phyloP scores from a whole-genome alignment of 2,329 filamentous ascomycete genomes.

The Fonsecaea pugnacius region DNA sequence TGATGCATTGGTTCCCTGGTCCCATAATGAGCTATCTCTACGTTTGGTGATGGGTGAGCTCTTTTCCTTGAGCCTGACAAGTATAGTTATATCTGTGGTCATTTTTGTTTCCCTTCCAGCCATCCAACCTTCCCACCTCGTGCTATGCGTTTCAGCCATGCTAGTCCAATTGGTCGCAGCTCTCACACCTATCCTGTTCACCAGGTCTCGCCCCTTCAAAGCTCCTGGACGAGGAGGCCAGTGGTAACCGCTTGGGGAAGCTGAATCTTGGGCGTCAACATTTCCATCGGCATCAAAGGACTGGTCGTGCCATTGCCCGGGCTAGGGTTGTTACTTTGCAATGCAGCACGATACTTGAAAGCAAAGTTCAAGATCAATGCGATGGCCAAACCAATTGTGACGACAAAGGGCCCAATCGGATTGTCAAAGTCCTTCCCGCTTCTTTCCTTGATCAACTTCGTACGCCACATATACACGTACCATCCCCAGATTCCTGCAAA shows the following conservation, averaged over 20 bases:
- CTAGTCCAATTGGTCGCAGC: neutral
- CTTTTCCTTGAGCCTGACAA: neutral
- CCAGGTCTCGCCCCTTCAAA: neutral
- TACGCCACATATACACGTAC: conserved; percentile 74
- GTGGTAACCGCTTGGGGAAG: neutral
- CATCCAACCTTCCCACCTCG: neutral
- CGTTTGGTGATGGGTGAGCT: neutral
- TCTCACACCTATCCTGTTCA: neutral
- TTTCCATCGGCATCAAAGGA: neutral
- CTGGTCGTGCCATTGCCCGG: conserved; percentile 2
- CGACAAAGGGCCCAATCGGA: conserved; percentile 78
- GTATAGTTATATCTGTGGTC: neutral
- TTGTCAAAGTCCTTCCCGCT: conserved; percentile 95
- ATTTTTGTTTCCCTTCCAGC: neutral
- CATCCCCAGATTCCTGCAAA: conserved; percentile 90
- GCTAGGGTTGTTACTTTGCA: conserved; percentile 2
- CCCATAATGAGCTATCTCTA: neutral
- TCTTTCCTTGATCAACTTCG: conserved; percentile 77
- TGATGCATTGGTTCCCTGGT: neutral
- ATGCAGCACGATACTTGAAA: conserved; percentile 63
- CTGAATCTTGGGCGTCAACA: conserved; percentile 12
- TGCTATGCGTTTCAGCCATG: neutral
- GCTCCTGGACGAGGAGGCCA: conserved; percentile 13
- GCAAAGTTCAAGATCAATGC: conserved; percentile 86
- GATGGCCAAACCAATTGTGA: conserved; percentile 76